Evolutionary conservation across 1,139 yeast genomes (phyloP).

Genomic region (Lodderomyces orthopsilosis): DNA sequence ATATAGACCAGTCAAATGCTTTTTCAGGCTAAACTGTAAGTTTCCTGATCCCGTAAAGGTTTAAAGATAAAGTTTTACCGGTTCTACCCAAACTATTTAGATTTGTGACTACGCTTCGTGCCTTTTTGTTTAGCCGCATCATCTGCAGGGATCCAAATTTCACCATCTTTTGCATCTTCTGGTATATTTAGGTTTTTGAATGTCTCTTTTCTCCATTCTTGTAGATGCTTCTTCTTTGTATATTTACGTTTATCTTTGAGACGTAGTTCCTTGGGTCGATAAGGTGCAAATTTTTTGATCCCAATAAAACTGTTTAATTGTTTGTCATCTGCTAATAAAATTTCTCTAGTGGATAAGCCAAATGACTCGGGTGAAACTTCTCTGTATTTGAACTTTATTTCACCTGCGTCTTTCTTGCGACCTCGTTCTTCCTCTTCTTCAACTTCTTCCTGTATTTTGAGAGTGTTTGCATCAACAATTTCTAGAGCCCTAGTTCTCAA

Average conservation of each 20-base stretch:
- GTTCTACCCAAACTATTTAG: neutral
- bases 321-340: constrained; percentile 83
- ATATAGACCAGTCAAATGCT: too few relatives aligned
- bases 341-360: constrained; percentile 85
- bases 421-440: constrained; percentile 54
- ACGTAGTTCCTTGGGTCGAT: constrained; percentile 71
- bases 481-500: constrained; percentile 68
- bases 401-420: constrained; percentile 38
- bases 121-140: constrained; percentile 6
- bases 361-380: constrained; percentile 94
- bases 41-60: too few relatives aligned
- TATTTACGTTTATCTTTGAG: constrained; percentile 80
- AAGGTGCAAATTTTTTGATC: constrained; percentile 90
- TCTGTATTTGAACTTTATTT: constrained; percentile 72
- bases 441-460: constrained; percentile 55
- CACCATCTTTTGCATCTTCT: constrained; percentile 30
- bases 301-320: constrained; percentile 83
- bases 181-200: constrained; percentile 57
- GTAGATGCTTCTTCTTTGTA: constrained; percentile 75
- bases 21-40: too few relatives aligned
- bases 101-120: neutral
- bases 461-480: constrained; percentile 51
- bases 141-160: constrained; percentile 36
- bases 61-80: too few relatives aligned
- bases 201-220: constrained; percentile 87